Percentiles rank a stretch among this genome's conserved stretches.
These are phyloP conservation scores for Telopea speciosissima DNA, from an alignment of 177 flowering plant species.

Conservation along the genomic window DNA sequence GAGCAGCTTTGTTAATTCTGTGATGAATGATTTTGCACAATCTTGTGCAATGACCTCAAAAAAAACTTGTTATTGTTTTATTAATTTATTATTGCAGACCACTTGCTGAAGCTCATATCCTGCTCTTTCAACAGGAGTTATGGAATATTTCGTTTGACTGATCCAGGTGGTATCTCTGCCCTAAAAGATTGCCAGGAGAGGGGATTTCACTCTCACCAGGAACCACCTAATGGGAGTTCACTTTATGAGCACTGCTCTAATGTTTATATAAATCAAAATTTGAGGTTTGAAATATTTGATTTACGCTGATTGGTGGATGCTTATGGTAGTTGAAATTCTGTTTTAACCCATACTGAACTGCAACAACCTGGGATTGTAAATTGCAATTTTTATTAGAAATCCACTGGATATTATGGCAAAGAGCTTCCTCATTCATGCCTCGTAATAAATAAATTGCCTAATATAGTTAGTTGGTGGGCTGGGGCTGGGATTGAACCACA, in stretches of 20 bases:
- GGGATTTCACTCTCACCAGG: constrained; percentile 69
- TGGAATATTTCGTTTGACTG: constrained; percentile 65
- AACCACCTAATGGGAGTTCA: constrained; percentile 54
- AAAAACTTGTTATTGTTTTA: not conserved
- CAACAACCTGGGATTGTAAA: constrained; percentile 13
- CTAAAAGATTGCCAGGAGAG: constrained; percentile 53
- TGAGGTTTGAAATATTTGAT: constrained; percentile 74
- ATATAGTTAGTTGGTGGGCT: too few species aligned
- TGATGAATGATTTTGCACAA: not conserved
- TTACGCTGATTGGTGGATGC: constrained; percentile 31
- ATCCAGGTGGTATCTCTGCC: constrained; percentile 51
- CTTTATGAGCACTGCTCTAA: constrained; percentile 63
- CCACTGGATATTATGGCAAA: too few species aligned
- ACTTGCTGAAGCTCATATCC: not conserved
- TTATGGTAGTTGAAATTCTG: too few species aligned
- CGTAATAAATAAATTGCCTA: too few species aligned
- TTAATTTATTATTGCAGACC: not conserved
- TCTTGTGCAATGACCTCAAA: not conserved
- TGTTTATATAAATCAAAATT: constrained; percentile 57
- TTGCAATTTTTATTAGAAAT: too few species aligned
- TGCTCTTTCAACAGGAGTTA: constrained; percentile 38
- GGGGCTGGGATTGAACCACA: too few species aligned
- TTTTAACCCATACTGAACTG: too few species aligned
- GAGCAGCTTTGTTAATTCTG: not conserved
- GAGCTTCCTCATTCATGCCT: too few species aligned